Base-by-base conservation (phyloP, 2,329 filamentous ascomycete genomes). In the Fusarium sp. region DNA sequence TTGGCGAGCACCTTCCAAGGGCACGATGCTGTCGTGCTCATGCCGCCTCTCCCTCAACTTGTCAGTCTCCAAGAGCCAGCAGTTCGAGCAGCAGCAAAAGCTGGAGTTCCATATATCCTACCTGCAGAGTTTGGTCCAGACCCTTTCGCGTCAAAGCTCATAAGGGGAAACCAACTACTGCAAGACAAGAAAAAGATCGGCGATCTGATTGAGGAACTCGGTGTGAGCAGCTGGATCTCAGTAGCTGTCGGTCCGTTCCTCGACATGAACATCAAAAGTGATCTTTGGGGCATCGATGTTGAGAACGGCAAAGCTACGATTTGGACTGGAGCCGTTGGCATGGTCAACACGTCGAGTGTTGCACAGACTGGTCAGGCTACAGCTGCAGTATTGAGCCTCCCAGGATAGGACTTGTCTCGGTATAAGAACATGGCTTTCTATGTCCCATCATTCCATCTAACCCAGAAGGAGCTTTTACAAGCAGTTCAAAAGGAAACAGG, bases 361-460 rank as follows among this genome's bases (percentile, higher is more conserved):
- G n/a, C 33, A 1, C 49, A 62, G 12, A 58, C 54, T 23, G 61
- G 61, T 6, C 47, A 73, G 44, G 61, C 61, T 15, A 37, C 57
- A 15, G 59, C 71, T 8, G 49, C 61, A 28, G 42, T 63, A 1
- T 42, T 73, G 15, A 52, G 61, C 33, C 63, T 71, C 4, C 37
- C 35, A 1, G 42, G 46, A 10, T 13, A 35, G 21, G 38, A 46
- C 13, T 32, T 73, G 15, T 38, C 40, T 3, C 40, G 32, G 25
- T 68, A 71, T 28, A 71, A 59, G 37, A 68, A 71, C 15, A 44
- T 49, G 6, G 61, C 70, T 15, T 35, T 73, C n/a, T 71, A 73
- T 15, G 16, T 30, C 4, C 70, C 70, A 1, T 58, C 50, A 1
- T 44, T 59, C 10, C 47, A 46, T 25, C 37, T 60, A 7, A 64